phyloP scores from a whole-genome alignment of 2,329 filamentous ascomycete species.

The Cryphonectria nitschkei region DNA sequence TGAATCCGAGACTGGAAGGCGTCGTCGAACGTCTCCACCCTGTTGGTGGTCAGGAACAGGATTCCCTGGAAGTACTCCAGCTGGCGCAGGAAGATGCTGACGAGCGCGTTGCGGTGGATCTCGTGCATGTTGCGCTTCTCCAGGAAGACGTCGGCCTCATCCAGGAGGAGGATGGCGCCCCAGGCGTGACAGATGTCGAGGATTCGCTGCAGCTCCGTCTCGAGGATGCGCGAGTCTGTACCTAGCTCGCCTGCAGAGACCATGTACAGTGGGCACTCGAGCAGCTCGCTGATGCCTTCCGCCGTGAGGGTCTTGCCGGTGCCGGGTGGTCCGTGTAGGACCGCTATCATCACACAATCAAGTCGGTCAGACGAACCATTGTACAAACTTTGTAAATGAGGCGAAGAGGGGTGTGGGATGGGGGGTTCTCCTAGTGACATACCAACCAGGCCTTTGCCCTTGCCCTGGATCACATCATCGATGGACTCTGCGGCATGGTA shows the following conservation, averaged over 20 bases:
- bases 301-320: conserved; percentile 89
- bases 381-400: too few relatives aligned
- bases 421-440: conserved; percentile 34
- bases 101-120: conserved; percentile 81
- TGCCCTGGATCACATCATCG: conserved; percentile 81
- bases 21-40: conserved; percentile 86
- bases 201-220: conserved; percentile 79
- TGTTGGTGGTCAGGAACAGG: conserved; percentile 86
- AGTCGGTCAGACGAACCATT: conserved; percentile 27
- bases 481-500: conserved; percentile 81
- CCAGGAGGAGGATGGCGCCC: conserved; percentile 82
- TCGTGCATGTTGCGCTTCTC: conserved; percentile 83
- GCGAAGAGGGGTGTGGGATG: too few relatives aligned
- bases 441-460: conserved; percentile 81
- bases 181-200: conserved; percentile 84
- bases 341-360: conserved; percentile 44
- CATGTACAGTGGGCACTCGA: conserved; percentile 82
- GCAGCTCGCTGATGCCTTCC: conserved; percentile 81
- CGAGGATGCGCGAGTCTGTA: conserved; percentile 73
- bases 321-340: conserved; percentile 83
- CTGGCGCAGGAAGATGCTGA: conserved; percentile 83
- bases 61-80: conserved; percentile 94
- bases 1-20: conserved; percentile 90
- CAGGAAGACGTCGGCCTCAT: conserved; percentile 84
- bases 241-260: conserved; percentile 82